Conservation (phyloP, 2,329 filamentous ascomycete genomes). For the Fusarium verticillioides region DNA sequence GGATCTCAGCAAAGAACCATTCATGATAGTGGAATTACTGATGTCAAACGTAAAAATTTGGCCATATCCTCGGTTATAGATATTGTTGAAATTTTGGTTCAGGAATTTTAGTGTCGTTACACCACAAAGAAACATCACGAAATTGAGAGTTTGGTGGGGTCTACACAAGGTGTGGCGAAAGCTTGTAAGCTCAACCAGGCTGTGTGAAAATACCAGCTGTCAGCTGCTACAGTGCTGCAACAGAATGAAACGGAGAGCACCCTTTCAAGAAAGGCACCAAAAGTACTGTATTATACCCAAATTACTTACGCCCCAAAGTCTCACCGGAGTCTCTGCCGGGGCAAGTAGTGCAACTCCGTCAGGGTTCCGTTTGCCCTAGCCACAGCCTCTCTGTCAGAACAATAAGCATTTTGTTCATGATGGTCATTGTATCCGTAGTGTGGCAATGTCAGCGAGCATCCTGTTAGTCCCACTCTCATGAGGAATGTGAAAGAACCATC, state of each 20-base stretch:
- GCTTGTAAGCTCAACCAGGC: neutral
- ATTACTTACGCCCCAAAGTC: conserved; percentile 4
- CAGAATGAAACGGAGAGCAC: conserved; percentile 10
- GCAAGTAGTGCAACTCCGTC: conserved; percentile 24
- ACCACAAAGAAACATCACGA: neutral
- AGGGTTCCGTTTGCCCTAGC: conserved; percentile 24
- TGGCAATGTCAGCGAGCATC: conserved; percentile 31
- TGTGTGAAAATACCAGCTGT: conserved; percentile 20
- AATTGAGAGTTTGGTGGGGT: neutral
- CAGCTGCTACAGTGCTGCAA: conserved; percentile 11
- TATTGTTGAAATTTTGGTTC: neutral
- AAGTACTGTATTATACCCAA: conserved; percentile 1
- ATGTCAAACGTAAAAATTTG: conserved; percentile 17
- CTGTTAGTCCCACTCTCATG: conserved; percentile 3
- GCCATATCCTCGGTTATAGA: conserved; percentile 22
- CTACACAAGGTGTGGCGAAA: conserved; percentile 31
- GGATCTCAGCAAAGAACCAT: conserved; percentile 13
- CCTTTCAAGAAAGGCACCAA: neutral
- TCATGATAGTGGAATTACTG: conserved; percentile 2
- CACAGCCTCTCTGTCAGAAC: conserved; percentile 26
- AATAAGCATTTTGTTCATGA: conserved; percentile 15
- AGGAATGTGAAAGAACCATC: neutral
- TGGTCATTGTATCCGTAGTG: conserved; percentile 1
- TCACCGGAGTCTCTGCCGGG: conserved; percentile 17
- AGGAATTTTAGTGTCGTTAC: neutral